A percentile compares a stretch with the other conserved stretches of the same genome.
These are phyloP conservation scores for Hypoxylon crocopeplum DNA, from an alignment of 495 filamentous ascomycete species.

Conservation along the genomic window DNA sequence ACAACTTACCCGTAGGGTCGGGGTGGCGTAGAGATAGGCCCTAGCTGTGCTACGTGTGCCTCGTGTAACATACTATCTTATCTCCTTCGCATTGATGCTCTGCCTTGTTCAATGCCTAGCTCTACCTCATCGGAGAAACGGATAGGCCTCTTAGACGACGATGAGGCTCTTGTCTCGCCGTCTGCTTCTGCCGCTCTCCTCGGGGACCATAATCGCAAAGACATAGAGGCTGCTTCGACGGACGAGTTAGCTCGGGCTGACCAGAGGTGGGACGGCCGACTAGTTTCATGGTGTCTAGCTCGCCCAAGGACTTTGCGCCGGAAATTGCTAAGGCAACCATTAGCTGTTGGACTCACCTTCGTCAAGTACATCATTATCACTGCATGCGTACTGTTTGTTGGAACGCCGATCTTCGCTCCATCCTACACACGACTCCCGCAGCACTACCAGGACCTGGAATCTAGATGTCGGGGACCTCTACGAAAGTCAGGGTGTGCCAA, in stretches of 20 bases:
- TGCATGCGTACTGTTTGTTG: slow-evolving; percentile 40
- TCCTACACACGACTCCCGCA: slow-evolving; percentile 62
- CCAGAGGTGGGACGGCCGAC: slow-evolving; percentile 14
- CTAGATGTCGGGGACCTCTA: slow-evolving; percentile 28
- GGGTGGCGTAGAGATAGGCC: slow-evolving; percentile 11
- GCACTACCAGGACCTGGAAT: slow-evolving; percentile 51
- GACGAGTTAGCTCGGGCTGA: slow-evolving; percentile 4
- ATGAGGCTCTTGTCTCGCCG: slow-evolving; percentile 18
- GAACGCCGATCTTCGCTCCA: slow-evolving; percentile 62
- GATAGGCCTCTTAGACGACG: slow-evolving; percentile 26
- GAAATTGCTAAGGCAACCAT: slow-evolving; percentile 24
- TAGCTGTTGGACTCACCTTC: slow-evolving; percentile 1
- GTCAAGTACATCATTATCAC: slow-evolving; percentile 21
- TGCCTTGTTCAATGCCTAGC: slow-evolving; percentile 30
- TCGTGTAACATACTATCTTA: background rate
- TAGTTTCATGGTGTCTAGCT: slow-evolving; percentile 26
- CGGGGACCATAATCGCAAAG: slow-evolving; percentile 15
- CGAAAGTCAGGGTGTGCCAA: slow-evolving; percentile 64
- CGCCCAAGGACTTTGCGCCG: slow-evolving; percentile 23
- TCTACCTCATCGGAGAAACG: slow-evolving; percentile 26
- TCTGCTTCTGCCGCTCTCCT: slow-evolving; percentile 28
- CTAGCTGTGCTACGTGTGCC: slow-evolving; percentile 17
- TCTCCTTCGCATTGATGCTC: slow-evolving; percentile 14
- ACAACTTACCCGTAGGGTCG: too few species aligned
- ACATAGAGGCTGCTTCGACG: slow-evolving; percentile 6